A percentile compares a stretch with the other conserved stretches of the same genome.
Evolutionary conservation across 352 stramenopile species (phyloP).

Genomic region (Phytophthora boehmeriae): DNA sequence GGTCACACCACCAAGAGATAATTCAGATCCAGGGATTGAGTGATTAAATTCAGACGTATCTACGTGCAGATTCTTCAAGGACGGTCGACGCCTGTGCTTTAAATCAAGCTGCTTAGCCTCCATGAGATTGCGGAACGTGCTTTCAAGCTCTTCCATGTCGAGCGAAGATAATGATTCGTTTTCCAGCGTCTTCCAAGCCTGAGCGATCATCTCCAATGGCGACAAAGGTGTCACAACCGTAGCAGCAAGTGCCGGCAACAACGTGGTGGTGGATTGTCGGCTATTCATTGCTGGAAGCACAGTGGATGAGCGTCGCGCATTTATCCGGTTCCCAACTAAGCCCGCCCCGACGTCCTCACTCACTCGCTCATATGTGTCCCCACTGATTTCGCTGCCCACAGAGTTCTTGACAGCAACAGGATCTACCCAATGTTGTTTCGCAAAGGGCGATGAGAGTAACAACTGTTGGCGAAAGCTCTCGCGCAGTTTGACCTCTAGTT

Average conservation of each 20-base stretch:
- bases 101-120: slow-evolving; percentile 37
- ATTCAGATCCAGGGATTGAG: slow-evolving; percentile 9
- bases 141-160: slow-evolving; percentile 50
- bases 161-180: slow-evolving; percentile 46
- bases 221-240: slow-evolving; percentile 15
- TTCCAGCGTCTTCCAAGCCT: slow-evolving; percentile 40
- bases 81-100: slow-evolving; percentile 8
- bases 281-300: neutral
- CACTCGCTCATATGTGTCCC: slow-evolving; percentile 2
- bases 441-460: slow-evolving; percentile 36
- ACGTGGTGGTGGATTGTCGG: slow-evolving; percentile 4
- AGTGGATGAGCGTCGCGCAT: slow-evolving; percentile 3
- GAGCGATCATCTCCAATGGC: slow-evolving; percentile 42
- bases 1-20: slow-evolving; percentile 49
- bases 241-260: slow-evolving; percentile 15
- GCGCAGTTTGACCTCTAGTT: slow-evolving; percentile 46
- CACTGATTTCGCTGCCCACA: neutral
- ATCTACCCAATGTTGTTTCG: slow-evolving; percentile 18
- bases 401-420: neutral
- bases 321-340: slow-evolving; percentile 11
- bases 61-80: slow-evolving; percentile 3
- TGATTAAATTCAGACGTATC: slow-evolving; percentile 5
- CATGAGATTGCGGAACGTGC: slow-evolving; percentile 40
- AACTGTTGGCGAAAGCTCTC: slow-evolving; percentile 53
- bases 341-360: neutral